Conservation (phyloP, 768 basidiomycete species). For the Symmetrospora coprosmae region DNA sequence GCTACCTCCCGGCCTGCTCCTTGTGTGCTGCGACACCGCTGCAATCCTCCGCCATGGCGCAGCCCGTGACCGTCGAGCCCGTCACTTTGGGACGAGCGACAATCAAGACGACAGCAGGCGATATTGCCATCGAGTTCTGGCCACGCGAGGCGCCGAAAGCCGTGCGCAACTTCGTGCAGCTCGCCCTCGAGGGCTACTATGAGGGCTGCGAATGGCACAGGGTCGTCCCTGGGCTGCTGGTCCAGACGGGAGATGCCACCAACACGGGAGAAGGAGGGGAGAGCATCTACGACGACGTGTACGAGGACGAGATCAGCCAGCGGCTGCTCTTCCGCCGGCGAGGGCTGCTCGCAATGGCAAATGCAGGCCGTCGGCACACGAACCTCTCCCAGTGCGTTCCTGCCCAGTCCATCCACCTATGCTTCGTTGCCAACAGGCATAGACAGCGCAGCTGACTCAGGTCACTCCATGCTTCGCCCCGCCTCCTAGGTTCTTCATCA, state of each 20-base stretch:
- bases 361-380: slow-evolving; percentile 61
- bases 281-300: slow-evolving; percentile 79
- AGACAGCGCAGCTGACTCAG: too few species aligned
- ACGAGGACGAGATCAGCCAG: slow-evolving; percentile 85
- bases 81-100: slow-evolving; percentile 7
- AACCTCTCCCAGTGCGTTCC: slow-evolving; percentile 75
- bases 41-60: slow-evolving; percentile 3
- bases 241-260: slow-evolving; percentile 86
- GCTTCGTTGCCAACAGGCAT: too few species aligned
- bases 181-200: slow-evolving; percentile 54
- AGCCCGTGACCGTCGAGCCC: slow-evolving; percentile 22
- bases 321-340: slow-evolving; percentile 77
- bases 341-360: slow-evolving; percentile 88
- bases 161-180: slow-evolving; percentile 46
- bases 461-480: too few species aligned
- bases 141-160: slow-evolving; percentile 78
- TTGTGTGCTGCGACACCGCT: too few species aligned
- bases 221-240: slow-evolving; percentile 79
- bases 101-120: slow-evolving; percentile 26
- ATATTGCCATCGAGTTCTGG: slow-evolving; percentile 32
- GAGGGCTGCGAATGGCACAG: slow-evolving; percentile 90
- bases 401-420: neutral
- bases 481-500: slow-evolving; percentile 50
- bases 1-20: too few species aligned
- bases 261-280: slow-evolving; percentile 86